Evolutionary conservation across 2,329 filamentous ascomycete genomes (phyloP).

Genomic region (Penicillium oxalicum): DNA sequence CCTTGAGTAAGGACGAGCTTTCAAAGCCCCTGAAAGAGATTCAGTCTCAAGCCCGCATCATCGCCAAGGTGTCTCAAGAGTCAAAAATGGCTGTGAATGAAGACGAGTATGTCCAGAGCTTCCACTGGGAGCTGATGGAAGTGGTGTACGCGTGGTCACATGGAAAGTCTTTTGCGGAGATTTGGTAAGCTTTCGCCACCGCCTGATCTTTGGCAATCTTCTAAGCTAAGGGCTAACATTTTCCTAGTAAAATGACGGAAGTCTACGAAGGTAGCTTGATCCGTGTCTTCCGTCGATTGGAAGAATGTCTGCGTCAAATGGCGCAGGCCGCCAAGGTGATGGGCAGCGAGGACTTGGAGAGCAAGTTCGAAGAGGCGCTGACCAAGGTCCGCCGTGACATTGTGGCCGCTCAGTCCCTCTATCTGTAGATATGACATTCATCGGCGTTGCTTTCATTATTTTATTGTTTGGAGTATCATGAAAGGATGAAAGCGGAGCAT

Average conservation of each 20-base stretch:
- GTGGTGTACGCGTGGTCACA: conserved; percentile 90
- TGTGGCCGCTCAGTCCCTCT: conserved; percentile 88
- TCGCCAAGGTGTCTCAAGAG: conserved; percentile 91
- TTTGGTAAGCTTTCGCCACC: conserved; percentile 64
- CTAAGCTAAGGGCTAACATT: conserved; percentile 4
- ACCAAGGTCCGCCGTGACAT: conserved; percentile 86
- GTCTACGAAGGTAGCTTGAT: conserved; percentile 96
- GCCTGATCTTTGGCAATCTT: not conserved
- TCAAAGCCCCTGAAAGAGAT: conserved; percentile 81
- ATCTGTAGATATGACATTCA: conserved; percentile 55
- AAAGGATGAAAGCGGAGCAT: conserved; percentile 2
- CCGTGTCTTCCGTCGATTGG: conserved; percentile 87
- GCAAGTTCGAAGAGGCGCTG: conserved; percentile 84
- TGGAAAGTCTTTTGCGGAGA: conserved; percentile 82
- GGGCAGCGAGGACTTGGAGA: conserved; percentile 88
- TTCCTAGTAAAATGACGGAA: conserved; percentile 89
- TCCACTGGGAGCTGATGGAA: conserved; percentile 97
- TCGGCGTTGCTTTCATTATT: conserved; percentile 5
- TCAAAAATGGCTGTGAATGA: conserved; percentile 92
- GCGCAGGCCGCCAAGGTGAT: conserved; percentile 94
- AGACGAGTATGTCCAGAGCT: conserved; percentile 80
- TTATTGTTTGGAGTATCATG: not conserved
- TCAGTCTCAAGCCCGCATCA: conserved; percentile 74
- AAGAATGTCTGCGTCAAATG: conserved; percentile 92
- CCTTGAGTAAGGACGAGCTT: conserved; percentile 69